Base-by-base conservation (phyloP, 73 alveolate species). In the Paramecium primaurelia region DNA sequence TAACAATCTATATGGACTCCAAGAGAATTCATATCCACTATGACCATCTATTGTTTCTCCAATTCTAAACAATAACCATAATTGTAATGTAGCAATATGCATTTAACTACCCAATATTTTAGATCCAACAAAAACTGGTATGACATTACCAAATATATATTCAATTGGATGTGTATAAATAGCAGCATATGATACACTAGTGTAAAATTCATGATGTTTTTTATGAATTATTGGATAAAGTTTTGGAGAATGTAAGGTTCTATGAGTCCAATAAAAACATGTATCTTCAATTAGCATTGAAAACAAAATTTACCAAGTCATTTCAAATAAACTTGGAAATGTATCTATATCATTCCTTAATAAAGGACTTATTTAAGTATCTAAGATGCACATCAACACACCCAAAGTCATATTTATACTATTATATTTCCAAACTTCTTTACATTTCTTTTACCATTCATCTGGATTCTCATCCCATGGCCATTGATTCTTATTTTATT, bases 1-100 rank as follows among this genome's bases (percentile, higher is more conserved):
- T 38, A 96, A 87, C 26, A 96, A 69, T 86, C 98, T 88, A 58
- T 60, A 96, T n/a, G 98, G 98, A 54, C 95, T 77, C 98, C 98
- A 96, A 18, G 98, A 90, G 32, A 93, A 77, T 58, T 93, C 96
- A 93, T 93, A 93, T 7, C 96, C 96, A 34, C 92, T 71, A 51
- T 93, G 96, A 0, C 96, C 96, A 89, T 93, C 96, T 37, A 88
- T 54, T 7, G 96, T 93, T 88, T 93, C 96, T n/a, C 92, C 64
- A 16, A 88, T 85, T 84, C 96, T 89, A 7, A 42, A 11, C 2
- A 88, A 18, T 9, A 89, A 47, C 92, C 93, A 94, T 18, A 93
- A 16, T 11, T 64, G 11, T 28, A 80, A 71, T 14, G 96, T 93
- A n/a, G 84, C 86, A 20, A 77, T 26, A 77, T 87, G 95, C 90